Evolutionary conservation across 805 yeast genomes (phyloP), one percentile per base, ranked within the genome.

Genomic region (Nakazawaea sp.): DNA sequence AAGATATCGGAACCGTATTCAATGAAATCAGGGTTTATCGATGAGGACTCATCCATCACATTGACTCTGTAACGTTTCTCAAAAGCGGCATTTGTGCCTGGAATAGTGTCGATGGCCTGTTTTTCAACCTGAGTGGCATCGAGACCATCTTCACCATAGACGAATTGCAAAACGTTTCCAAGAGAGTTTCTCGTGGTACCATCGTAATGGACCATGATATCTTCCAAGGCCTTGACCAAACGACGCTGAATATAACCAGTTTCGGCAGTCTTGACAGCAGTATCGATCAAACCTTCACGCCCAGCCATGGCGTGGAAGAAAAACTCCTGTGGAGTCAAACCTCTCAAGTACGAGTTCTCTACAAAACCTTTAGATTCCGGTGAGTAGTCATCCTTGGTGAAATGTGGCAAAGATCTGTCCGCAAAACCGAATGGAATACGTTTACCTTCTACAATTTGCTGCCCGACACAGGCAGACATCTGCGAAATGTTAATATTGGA

Each of bases 271-370:
- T 92, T 92, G 33, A 92, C 99, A 12, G 99, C 99, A 38, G 99
- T 92, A 73, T 92, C 99, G 59, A 92, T 94, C 58, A 92, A 72
- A 72, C 99, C 99, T 68, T 92, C 99, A 75, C 99, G 87, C 70
- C 99, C 99, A 56, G 98, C 97, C 96, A 92, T 92, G 36, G 97
- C 97, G 60, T 92, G 99, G 81, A 92, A 92, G 60, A 92, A 89
- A 61, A 92, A 92, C 61, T 92, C 99, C 62, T 92, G 97, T 24
- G 99, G 98, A 5, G 98, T 89, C 53, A 92, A 72, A 27, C 99
- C 99, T 69, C 97, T 80, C 56, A 90, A 71, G 56, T 92, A 92
- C 11, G 98, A 92, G 58, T 92, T 92, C 61, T 94, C 96, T 43
- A 92, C 95, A 53, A 92, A 92, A 50, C 99, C 99, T 59, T 88